These are phyloP conservation scores for Fusarium stilboides DNA, from an alignment of 2,329 filamentous ascomycete species.

Conservation along the genomic window DNA sequence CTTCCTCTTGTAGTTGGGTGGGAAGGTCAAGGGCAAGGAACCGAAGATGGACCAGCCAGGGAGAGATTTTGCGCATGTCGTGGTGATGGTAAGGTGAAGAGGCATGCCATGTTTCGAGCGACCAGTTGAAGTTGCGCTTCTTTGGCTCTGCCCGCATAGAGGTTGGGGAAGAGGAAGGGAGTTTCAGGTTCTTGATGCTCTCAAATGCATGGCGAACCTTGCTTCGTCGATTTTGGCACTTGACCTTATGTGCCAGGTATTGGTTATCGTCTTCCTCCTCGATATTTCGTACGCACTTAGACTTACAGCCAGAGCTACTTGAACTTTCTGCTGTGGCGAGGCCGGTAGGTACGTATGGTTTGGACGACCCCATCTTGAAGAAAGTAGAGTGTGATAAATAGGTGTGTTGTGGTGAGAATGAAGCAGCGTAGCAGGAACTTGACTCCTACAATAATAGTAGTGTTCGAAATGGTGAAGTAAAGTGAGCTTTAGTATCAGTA, in stretches of 20 bases:
- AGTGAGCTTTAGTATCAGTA: no score
- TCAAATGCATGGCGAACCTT: neutral
- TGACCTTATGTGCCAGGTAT: neutral
- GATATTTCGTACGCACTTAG: neutral
- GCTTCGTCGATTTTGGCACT: neutral
- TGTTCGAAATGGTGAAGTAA: no score
- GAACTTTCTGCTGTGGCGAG: neutral
- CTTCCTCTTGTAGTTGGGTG: neutral
- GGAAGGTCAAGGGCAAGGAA: neutral
- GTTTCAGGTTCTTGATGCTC: neutral
- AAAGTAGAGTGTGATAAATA: no score
- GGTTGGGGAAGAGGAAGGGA: neutral
- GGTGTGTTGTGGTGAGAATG: no score
- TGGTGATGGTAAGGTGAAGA: neutral
- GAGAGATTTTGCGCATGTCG: neutral
- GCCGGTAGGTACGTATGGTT: neutral
- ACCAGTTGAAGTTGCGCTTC: neutral
- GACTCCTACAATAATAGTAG: no score
- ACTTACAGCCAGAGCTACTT: neutral
- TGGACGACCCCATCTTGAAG: no score
- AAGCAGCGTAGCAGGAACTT: no score
- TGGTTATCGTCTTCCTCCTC: slow-evolving; percentile 1
- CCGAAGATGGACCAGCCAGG: neutral
- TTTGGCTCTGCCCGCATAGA: neutral
- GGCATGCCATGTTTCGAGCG: neutral